These are phyloP conservation scores for Lecanosticta acicola DNA, from an alignment of 2,329 filamentous ascomycete genomes.

Conservation along the genomic window DNA sequence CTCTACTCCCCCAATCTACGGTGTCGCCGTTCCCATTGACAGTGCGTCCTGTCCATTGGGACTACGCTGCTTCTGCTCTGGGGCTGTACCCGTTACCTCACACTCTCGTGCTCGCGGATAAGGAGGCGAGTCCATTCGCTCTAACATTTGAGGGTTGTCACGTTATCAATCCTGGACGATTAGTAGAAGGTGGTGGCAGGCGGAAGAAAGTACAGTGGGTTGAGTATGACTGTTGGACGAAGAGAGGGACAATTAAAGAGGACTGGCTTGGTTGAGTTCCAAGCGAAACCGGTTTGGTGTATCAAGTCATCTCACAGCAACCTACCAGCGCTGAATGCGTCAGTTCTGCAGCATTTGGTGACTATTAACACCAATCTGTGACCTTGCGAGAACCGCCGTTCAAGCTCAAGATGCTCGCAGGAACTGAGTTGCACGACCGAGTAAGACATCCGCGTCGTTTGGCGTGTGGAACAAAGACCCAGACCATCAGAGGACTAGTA, in stretches of 20 bases:
- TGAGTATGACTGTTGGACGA: slow-evolving; percentile 69
- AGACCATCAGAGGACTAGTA: too few relatives aligned
- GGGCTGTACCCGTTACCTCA: slow-evolving; percentile 86
- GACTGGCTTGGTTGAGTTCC: slow-evolving; percentile 38
- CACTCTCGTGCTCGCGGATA: slow-evolving; percentile 74
- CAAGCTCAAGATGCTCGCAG: too few relatives aligned
- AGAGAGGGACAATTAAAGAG: slow-evolving; percentile 58
- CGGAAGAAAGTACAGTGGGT: slow-evolving; percentile 69
- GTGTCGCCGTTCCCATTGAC: slow-evolving; percentile 80
- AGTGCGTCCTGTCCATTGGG: slow-evolving; percentile 81
- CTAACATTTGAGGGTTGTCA: slow-evolving; percentile 93
- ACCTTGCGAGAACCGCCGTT: too few relatives aligned
- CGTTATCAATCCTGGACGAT: slow-evolving; percentile 82
- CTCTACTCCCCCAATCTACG: slow-evolving; percentile 82
- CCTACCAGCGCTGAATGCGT: too few relatives aligned
- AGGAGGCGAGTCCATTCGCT: slow-evolving; percentile 74
- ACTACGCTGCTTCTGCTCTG: slow-evolving; percentile 66
- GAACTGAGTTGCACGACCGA: too few relatives aligned
- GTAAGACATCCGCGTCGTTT: too few relatives aligned
- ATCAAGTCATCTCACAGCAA: too few relatives aligned
- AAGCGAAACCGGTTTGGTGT: too few relatives aligned
- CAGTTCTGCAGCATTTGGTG: too few relatives aligned
- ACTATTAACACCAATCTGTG: too few relatives aligned
- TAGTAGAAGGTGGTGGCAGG: slow-evolving; percentile 59
- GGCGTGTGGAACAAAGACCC: too few relatives aligned